A percentile compares a stretch with the other conserved stretches of the same genome.
These are phyloP conservation scores for Margaritispora aquatica DNA, from an alignment of 495 filamentous ascomycete species.

Conservation along the genomic window DNA sequence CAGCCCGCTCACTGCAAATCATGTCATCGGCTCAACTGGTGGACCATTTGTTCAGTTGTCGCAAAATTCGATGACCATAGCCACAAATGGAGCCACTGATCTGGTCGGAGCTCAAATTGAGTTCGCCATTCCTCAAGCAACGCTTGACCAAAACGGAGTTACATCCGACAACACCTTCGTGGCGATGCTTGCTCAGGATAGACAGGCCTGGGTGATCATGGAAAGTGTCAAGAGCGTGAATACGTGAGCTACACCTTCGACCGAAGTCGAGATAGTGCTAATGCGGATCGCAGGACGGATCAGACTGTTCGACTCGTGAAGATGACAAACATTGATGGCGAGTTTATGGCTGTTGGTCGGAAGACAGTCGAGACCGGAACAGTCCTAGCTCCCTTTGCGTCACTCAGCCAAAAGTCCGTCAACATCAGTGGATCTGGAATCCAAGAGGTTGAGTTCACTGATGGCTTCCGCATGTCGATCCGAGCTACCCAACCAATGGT, in stretches of 20 bases:
- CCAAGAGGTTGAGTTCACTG: conserved; percentile 24
- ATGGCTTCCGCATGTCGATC: conserved; percentile 25
- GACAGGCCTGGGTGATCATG: conserved; percentile 24
- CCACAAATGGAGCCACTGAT: conserved; percentile 23
- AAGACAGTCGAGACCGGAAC: conserved; percentile 23
- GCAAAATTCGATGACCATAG: conserved; percentile 20
- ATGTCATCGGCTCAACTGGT: conserved; percentile 24
- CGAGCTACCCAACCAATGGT: conserved; percentile 22
- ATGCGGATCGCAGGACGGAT: conserved; percentile 13
- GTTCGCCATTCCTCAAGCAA: conserved; percentile 19
- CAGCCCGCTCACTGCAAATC: conserved; percentile 17
- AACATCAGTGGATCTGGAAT: conserved; percentile 23
- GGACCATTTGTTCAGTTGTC: conserved; percentile 24
- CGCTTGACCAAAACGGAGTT: conserved; percentile 16
- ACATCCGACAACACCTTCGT: conserved; percentile 25
- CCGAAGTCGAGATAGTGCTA: not conserved
- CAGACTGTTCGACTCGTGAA: conserved; percentile 24
- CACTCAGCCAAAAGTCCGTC: conserved; percentile 7
- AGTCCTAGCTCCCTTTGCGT: conserved; percentile 19
- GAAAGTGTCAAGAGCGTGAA: conserved; percentile 24
- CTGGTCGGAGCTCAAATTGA: conserved; percentile 27
- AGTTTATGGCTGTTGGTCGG: conserved; percentile 25
- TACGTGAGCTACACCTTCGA: conserved; percentile 2
- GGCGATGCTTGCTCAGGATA: conserved; percentile 21
- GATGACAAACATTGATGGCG: conserved; percentile 22